Evolutionary conservation across 208 protist genomes (phyloP).

Genomic region (Trichomonas tenax): DNA sequence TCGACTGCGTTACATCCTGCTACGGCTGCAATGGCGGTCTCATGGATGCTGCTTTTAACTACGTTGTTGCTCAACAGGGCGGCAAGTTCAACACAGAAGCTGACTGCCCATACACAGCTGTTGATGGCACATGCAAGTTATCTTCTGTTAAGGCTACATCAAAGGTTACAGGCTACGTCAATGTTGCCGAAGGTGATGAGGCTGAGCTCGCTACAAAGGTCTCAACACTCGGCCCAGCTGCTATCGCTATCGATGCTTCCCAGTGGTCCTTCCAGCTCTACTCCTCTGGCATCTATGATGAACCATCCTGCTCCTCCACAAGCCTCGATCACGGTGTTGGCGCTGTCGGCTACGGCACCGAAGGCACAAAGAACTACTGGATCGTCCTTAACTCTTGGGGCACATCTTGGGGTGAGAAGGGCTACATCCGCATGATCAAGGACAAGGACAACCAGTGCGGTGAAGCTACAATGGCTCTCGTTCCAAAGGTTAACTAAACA

Average conservation of each 20-base stretch:
- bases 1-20: conserved; percentile 28
- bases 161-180: background rate
- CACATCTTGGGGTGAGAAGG: conserved; percentile 24
- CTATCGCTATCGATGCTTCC: conserved; percentile 34
- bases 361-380: conserved; percentile 27
- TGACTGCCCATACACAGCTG: conserved; percentile 43
- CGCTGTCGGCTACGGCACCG: conserved; percentile 25
- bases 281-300: conserved; percentile 30
- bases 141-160: background rate
- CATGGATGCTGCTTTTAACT: background rate
- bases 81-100: conserved; percentile 31
- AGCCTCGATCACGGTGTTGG: conserved; percentile 36
- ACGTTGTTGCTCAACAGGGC: conserved; percentile 23
- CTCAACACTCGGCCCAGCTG: conserved; percentile 12
- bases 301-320: background rate
- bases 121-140: background rate
- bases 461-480: background rate
- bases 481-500: too few species aligned
- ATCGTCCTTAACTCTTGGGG: conserved; percentile 33
- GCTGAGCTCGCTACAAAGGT: conserved; percentile 14
- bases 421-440: conserved; percentile 27
- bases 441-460: conserved; percentile 31
- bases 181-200: conserved; percentile 24
- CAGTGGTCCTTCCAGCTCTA: conserved; percentile 33
- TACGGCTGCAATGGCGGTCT: conserved; percentile 24